These are phyloP conservation scores for Trypanosomatidae sp. DNA, from an alignment of 208 protist genomes.

Conservation along the genomic window DNA sequence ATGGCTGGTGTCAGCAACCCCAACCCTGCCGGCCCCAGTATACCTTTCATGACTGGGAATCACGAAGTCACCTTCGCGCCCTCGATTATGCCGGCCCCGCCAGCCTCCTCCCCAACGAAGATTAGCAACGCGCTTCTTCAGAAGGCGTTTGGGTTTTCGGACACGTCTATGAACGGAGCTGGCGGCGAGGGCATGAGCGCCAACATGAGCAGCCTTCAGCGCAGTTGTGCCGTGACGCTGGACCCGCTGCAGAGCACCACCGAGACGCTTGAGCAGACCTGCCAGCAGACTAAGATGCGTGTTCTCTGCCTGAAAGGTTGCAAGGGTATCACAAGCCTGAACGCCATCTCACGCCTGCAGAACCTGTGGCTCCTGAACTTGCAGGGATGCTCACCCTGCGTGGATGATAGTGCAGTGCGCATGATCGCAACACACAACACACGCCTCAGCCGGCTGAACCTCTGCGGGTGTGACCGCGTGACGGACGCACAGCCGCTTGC, in stretches of 20 bases:
- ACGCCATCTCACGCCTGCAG: constrained; percentile 40
- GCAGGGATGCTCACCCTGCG: constrained; percentile 56
- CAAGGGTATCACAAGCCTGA: constrained; percentile 61
- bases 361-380: constrained; percentile 74
- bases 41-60: constrained; percentile 20
- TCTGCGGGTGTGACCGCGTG: constrained; percentile 65
- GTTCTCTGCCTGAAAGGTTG: constrained; percentile 61
- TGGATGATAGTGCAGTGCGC: constrained; percentile 55
- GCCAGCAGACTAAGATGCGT: constrained; percentile 56
- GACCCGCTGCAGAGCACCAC: constrained; percentile 51
- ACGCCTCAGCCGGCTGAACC: constrained; percentile 68
- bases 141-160: constrained; percentile 26
- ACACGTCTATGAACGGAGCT: constrained; percentile 15
- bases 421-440: constrained; percentile 58
- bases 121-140: constrained; percentile 30
- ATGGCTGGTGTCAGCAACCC: constrained; percentile 14
- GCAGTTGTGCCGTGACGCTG: constrained; percentile 41
- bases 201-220: constrained; percentile 35
- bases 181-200: constrained; percentile 43
- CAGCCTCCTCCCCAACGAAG: constrained; percentile 24
- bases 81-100: constrained; percentile 11
- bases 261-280: constrained; percentile 57
- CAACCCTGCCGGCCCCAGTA: constrained; percentile 9
- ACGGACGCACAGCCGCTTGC: constrained; percentile 51
- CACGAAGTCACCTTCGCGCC: constrained; percentile 16